Base-by-base conservation (phyloP, 2,329 filamentous ascomycete species). In the Aspergillus quadrilineatus region DNA sequence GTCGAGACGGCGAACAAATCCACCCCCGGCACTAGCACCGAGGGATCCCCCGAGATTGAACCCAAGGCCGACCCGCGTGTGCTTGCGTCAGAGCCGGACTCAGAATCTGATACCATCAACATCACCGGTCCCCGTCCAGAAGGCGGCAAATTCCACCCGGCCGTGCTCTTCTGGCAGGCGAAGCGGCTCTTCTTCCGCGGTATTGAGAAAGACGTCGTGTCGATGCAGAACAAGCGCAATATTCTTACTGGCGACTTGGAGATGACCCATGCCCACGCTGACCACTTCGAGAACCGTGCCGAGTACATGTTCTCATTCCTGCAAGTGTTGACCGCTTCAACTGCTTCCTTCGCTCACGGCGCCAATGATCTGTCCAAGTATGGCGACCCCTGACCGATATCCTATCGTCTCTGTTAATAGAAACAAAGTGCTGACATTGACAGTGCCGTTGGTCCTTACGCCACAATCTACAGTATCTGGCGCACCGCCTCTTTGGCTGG, bases 311-410 rank as follows among this genome's bases (percentile, higher is more conserved):
- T 58, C 37, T 61, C 61, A 0, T 63, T 63, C 50, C 55, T 63
- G 4, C 61, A 63, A 50, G 49, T 63, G 1, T 34, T 63, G 46
- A 63, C 61, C 22, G 61, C 61, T 8, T 50, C 52, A 5, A 63
- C 61, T 14, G 59, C 61, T 1, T 58, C 59, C 1, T 63, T 63
- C 7, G 60, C 61, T 1, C 61, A 63, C 36, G 61, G 61, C n/a
- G 61, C 61, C 29, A 63, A 63, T 30, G 61, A 63, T 53, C 46
- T 63, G 14, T 58, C 61, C 48, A 63, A 63, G 61, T 63, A 53
- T 6, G 59, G 22, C 22, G 22, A 22, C 53, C n/a, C 50, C 22
- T 2, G 3, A 2, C 29, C 28, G 22, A 3, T 22, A 22, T 22
- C 3, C 22, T 4, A 3, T 22, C 22, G 22, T 22, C 22, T 22